A percentile compares a stretch with the other conserved stretches of the same genome.
Conservation (phyloP, 2,329 filamentous ascomycete genomes). For the Epicoccum nigrum region DNA sequence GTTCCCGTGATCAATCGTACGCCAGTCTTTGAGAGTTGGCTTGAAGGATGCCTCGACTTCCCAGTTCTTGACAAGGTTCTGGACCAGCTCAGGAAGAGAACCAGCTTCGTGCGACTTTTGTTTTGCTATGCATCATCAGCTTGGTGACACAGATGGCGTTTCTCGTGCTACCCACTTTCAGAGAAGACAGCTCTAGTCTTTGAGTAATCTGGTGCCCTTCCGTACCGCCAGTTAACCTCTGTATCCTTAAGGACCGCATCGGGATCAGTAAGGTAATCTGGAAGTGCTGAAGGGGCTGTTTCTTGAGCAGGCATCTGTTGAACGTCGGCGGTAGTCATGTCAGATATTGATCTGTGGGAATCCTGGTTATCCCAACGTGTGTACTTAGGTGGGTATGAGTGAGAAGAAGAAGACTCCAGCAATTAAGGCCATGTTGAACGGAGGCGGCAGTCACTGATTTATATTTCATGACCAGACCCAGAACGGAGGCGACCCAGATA, state of each 20-base stretch:
- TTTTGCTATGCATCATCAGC: slow-evolving; percentile 56
- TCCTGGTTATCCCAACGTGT: background rate
- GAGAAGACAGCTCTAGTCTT: slow-evolving; percentile 66
- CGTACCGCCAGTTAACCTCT: slow-evolving; percentile 65
- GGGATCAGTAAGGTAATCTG: slow-evolving; percentile 65
- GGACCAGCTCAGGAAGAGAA: slow-evolving; percentile 65
- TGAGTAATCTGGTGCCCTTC: slow-evolving; percentile 66
- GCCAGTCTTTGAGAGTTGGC: slow-evolving; percentile 65
- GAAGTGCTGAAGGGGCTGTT: slow-evolving; percentile 50
- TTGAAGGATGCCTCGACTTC: slow-evolving; percentile 75
- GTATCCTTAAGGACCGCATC: slow-evolving; percentile 64
- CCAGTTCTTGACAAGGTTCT: slow-evolving; percentile 77
- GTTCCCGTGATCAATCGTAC: slow-evolving; percentile 64
- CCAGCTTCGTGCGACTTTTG: slow-evolving; percentile 60
- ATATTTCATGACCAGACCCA: background rate
- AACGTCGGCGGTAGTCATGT: slow-evolving; percentile 39
- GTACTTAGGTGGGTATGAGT: background rate
- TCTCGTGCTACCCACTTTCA: slow-evolving; percentile 56
- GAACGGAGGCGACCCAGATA: slow-evolving; percentile 6
- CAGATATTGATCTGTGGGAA: slow-evolving; percentile 4
- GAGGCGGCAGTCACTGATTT: background rate
- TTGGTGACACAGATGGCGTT: background rate
- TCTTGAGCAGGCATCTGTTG: slow-evolving; percentile 30
- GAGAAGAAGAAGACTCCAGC: background rate
- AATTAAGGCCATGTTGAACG: too few species aligned